Conservation (phyloP, 2,329 filamentous ascomycete genomes). For the Nakataea oryzae region DNA sequence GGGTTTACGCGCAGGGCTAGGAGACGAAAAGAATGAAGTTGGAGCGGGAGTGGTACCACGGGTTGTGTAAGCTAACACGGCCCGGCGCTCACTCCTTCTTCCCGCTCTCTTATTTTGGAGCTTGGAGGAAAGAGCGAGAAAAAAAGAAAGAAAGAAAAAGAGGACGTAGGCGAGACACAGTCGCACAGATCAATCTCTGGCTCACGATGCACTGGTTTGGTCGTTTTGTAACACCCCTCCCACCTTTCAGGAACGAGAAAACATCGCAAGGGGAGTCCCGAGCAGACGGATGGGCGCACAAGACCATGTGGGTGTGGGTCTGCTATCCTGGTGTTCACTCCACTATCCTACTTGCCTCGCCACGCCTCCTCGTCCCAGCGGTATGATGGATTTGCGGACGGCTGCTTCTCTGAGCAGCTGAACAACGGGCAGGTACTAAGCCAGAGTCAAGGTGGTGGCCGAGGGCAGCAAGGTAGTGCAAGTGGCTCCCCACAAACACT, state of each 20-base stretch:
- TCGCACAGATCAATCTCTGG: no score
- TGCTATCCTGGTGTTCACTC: background rate
- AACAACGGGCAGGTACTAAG: no score
- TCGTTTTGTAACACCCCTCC: no score
- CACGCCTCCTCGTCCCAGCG: background rate
- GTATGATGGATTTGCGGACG: background rate
- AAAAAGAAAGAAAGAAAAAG: no score
- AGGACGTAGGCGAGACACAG: no score
- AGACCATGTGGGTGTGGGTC: background rate
- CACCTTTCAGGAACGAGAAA: background rate
- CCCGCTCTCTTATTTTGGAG: background rate
- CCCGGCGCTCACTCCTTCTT: background rate
- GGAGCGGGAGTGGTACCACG: no score
- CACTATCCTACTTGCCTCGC: background rate
- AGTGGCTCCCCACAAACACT: no score
- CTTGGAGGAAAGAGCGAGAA: no score
- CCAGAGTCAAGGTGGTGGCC: no score
- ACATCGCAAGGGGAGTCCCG: background rate
- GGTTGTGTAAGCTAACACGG: no score
- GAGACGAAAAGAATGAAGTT: background rate
- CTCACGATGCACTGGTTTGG: no score
- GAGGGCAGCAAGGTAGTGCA: background rate
- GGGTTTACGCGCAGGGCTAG: background rate
- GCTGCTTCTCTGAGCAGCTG: background rate
- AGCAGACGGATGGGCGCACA: background rate